These are phyloP conservation scores for Echinosophora koreensis DNA, from an alignment of 306 rosid species.

Conservation along the genomic window DNA sequence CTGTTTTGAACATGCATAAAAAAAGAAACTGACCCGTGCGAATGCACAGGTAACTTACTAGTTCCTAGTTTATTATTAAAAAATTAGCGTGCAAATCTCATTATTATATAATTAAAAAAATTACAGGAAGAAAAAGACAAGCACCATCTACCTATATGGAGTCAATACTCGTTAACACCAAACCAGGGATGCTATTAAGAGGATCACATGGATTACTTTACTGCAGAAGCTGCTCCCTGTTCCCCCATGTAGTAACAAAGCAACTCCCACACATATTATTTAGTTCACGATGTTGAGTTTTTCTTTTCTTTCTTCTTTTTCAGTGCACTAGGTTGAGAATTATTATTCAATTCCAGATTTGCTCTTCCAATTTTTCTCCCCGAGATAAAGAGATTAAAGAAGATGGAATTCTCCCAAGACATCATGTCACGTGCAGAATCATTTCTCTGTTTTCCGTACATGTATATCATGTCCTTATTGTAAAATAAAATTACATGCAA, in stretches of 20 bases:
- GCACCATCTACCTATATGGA: neutral
- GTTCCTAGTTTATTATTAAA: too few species aligned
- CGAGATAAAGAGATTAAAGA: neutral
- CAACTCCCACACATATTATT: neutral
- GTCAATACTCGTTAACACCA: conserved; percentile 25
- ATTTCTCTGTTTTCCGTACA: conserved; percentile 14
- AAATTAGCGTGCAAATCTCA: too few species aligned
- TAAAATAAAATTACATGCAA: too few species aligned
- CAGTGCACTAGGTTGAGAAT: neutral
- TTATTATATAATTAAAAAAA: neutral
- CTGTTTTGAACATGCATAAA: too few species aligned
- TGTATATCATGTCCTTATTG: neutral
- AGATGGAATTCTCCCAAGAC: neutral
- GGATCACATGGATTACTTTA: conserved; percentile 42
- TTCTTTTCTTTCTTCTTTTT: too few species aligned
- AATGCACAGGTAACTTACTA: too few species aligned
- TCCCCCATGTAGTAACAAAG: neutral
- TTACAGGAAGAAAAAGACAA: conserved; percentile 14
- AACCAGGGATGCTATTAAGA: conserved; percentile 27
- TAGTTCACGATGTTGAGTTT: too few species aligned
- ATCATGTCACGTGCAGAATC: neutral
- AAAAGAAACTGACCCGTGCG: too few species aligned
- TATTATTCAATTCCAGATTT: neutral
- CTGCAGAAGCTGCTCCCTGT: conserved; percentile 40
- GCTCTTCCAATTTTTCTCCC: neutral